phyloP scores from a whole-genome alignment of 441 rosid species.

The Omphalea diandra region DNA sequence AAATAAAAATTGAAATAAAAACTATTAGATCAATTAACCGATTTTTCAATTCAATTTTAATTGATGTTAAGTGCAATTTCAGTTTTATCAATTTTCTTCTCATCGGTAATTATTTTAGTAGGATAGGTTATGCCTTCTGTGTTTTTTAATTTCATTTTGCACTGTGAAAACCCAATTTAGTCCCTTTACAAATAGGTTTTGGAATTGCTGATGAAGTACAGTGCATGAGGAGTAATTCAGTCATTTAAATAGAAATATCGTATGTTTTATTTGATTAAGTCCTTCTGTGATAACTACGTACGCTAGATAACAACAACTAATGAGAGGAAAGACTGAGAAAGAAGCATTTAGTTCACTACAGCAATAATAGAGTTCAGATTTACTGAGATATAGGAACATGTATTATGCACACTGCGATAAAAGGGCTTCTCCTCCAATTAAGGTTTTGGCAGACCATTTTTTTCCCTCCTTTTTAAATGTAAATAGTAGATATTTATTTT shows the following conservation, averaged over 20 bases:
- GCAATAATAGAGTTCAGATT: conserved; percentile 52
- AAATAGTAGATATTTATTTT: too few relatives aligned
- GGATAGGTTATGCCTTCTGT: too few relatives aligned
- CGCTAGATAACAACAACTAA: too few relatives aligned
- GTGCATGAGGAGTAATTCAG: not conserved
- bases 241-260: not conserved
- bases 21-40: too few relatives aligned
- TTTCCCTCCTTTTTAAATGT: too few relatives aligned
- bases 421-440: conserved; percentile 26
- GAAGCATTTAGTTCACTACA: conserved; percentile 37
- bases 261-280: not conserved
- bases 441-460: not conserved
- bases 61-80: too few relatives aligned
- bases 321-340: not conserved
- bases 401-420: conserved; percentile 21
- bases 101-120: not conserved
- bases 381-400: conserved; percentile 41
- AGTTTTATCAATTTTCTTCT: too few relatives aligned
- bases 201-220: not conserved
- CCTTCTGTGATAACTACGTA: too few relatives aligned
- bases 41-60: too few relatives aligned
- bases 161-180: not conserved
- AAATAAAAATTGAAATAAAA: too few relatives aligned
- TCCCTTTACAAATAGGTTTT: not conserved
- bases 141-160: not conserved